Evolutionary conservation across 768 basidiomycete species (phyloP), one percentile per base, ranked within the genome.

Genomic region (Mycena galericulata): DNA sequence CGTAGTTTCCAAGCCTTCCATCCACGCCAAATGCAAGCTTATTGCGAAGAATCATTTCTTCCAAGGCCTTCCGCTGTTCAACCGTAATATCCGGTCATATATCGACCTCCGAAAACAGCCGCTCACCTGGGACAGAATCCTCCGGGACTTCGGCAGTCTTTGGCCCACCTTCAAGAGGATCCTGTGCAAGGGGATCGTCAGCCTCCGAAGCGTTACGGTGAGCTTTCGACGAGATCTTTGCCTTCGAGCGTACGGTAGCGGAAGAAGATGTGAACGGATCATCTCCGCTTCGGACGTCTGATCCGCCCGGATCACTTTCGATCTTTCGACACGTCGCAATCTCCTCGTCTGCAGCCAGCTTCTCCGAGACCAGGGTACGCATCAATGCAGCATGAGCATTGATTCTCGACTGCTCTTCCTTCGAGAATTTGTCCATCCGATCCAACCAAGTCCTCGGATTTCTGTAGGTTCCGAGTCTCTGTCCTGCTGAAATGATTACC

Each of bases 401-500:
- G 14, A 40, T 55, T 24, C n/a, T n/a, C 4, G 20, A 20, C 22
- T 34, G 34, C 29, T 47, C 24, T 12, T 30, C 32, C 22, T 4
- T 1, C 18, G 58, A 59, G 27, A 26, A 65, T 17, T 46, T 18
- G 24, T 4, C 15, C 36, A 46, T 40, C 43, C 47, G 60, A 27
- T 74, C 73, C 2, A 74, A 43, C 63, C 65, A 72, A 22, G 45
- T 67, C 3, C 27, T 22, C 0, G 72, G 74, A 41, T 70, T 61
- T 0, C 43, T 18, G 0, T 27, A 67, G n/a, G 38, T 46, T n/a
- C 68, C 72, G 0, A 74, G 36, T 10, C 60, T 26, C 53, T 74
- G 64, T 24, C 73, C 73, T 40, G 41, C 51, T 0, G 50, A 34
- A 4, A 73, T 51, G 0, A 30, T 45, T 2, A 73, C 40, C 2